Conservation (phyloP, 176 grass and related monocot genomes). For the Zea mays region Zm-B73-REFERENCE-NAM-5.0 NC_050098.1:181125501-181126000, state of each 20-base stretch:
- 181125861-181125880: neutral
- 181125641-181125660: constrained; percentile 34
- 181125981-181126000: constrained; percentile 96
- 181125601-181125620: neutral
- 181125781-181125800: neutral
- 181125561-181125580: constrained; percentile 31
- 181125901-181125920: constrained; percentile 24
- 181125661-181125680: constrained; percentile 51
- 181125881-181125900: constrained; percentile 48
- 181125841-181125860: neutral
- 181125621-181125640: neutral
- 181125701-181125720: constrained; percentile 45
- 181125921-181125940: constrained; percentile 38
- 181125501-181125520: too few relatives aligned
- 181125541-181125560: too few relatives aligned
- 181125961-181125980: constrained; percentile 67
- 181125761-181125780: constrained; percentile 54
- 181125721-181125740: constrained; percentile 61
- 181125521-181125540: too few relatives aligned
- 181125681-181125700: constrained; percentile 26
- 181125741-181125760: constrained; percentile 13
- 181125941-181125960: constrained; percentile 43
- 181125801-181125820: neutral
- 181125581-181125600: constrained; percentile 60
- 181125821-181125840: neutral